A percentile compares a stretch with the other conserved stretches of the same genome.
These are phyloP conservation scores for Spathaspora gorwiae DNA, from an alignment of 805 yeast genomes.

Conservation along the genomic window DNA sequence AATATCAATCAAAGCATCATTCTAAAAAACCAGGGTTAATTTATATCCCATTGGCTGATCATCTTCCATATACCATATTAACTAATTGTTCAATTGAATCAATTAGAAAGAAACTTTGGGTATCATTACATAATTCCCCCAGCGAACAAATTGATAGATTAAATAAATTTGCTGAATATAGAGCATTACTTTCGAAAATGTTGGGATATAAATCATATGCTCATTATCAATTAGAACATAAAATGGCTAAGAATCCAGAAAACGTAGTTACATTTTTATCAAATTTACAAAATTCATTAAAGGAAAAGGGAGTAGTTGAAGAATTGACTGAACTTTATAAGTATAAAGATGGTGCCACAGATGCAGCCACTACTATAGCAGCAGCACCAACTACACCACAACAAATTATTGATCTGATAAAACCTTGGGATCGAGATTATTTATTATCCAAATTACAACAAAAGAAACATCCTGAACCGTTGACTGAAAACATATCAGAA, in stretches of 20 bases:
- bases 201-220: slow-evolving; percentile 69
- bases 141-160: slow-evolving; percentile 57
- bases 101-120: slow-evolving; percentile 70
- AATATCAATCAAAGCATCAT: slow-evolving; percentile 22
- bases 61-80: slow-evolving; percentile 61
- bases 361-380: too few relatives aligned
- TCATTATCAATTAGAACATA: slow-evolving; percentile 78
- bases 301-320: slow-evolving; percentile 44
- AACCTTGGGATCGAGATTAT: slow-evolving; percentile 93
- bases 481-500: slow-evolving; percentile 48
- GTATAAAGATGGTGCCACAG: slow-evolving; percentile 15
- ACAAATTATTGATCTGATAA: slow-evolving; percentile 41
- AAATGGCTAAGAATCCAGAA: slow-evolving; percentile 81
- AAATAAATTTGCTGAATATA: slow-evolving; percentile 53
- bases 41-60: slow-evolving; percentile 45
- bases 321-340: slow-evolving; percentile 54
- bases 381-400: slow-evolving; percentile 2
- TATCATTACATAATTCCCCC: slow-evolving; percentile 63
- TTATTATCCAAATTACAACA: slow-evolving; percentile 22
- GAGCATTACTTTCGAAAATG: slow-evolving; percentile 69
- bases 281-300: slow-evolving; percentile 48
- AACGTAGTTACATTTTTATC: slow-evolving; percentile 68
- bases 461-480: slow-evolving; percentile 28
- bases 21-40: slow-evolving; percentile 6
- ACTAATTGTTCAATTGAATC: slow-evolving; percentile 51